Evolutionary conservation across 805 yeast genomes (phyloP), one percentile per base, ranked within the genome.

Genomic region (Candida xyloterini): DNA sequence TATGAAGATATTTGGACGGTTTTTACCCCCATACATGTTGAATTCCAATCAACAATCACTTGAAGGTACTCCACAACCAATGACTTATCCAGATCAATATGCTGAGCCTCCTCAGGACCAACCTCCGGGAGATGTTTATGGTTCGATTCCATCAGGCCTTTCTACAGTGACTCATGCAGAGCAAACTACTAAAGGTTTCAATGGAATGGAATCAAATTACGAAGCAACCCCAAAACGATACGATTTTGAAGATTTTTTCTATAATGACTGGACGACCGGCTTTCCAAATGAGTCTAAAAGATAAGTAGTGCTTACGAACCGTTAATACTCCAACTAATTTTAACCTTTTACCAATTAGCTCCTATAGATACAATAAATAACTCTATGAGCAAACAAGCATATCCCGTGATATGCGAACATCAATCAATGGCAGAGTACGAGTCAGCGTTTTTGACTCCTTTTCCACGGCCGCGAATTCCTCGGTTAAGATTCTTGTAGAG

Each of bases 391-490:
- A 18, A 10, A 14, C 33, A 20, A 13, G 33, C 26, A 15, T 15
- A 15, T n/a, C 33, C 21, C 33, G 10, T 18, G 15, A n/a, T 20
- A 30, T 21, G 33, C 33, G 14, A 20, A 9, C 14, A 30, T 18
- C 33, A 10, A 7, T 30, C 25, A 18, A 24, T 9, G 25, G 25
- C n/a, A 9, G 25, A 23, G 24, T 16, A 31, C 15, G 41, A 27
- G 5, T 38, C 41, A 18, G 41, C 33, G 33, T 43, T 36, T 30
- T 43, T 45, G 18, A 43, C 33, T 7, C 53, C 44, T 28, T 78
- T 85, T 5, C 97, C 97, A 43, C 97, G 75, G 20, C 97, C 97
- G 51, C 86, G 80, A 46, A 90, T 90, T 14, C 97, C 97, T 55
- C 87, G 78, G 57, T 90, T 90, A 31, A 93, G 78, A 59, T 90